A percentile compares a stretch with the other conserved stretches of the same genome.
Conservation (phyloP, 2,329 filamentous ascomycete genomes). For the Bipolaris gigantea region DNA sequence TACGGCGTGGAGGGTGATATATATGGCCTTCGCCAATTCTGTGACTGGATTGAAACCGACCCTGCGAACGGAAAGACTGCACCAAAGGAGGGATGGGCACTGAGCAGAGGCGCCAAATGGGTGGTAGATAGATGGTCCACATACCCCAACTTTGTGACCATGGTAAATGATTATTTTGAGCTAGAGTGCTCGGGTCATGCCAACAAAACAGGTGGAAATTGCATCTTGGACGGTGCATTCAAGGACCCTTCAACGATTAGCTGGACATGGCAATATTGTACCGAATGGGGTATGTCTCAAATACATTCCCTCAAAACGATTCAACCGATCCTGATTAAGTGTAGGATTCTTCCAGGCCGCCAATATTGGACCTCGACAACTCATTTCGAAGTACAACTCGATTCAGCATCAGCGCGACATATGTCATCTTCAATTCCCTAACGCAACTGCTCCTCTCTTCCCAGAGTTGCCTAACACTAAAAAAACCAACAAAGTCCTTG, state of each 20-base stretch:
- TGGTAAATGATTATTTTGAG: conserved; percentile 48
- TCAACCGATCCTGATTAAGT: conserved; percentile 5
- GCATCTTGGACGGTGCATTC: conserved; percentile 44
- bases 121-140: conserved; percentile 49
- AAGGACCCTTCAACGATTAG: conserved; percentile 46
- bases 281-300: conserved; percentile 51
- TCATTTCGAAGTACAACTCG: conserved; percentile 54
- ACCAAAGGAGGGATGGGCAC: too few species aligned
- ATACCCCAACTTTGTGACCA: conserved; percentile 44
- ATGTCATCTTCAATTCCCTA: conserved; percentile 49
- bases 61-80: conserved; percentile 11
- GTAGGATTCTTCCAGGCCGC: conserved; percentile 53
- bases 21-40: conserved; percentile 46
- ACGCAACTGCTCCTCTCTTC: not conserved
- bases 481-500: conserved; percentile 45
- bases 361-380: conserved; percentile 53
- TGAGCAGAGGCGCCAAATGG: conserved; percentile 42
- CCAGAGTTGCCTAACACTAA: conserved; percentile 51
- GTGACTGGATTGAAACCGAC: conserved; percentile 52
- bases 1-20: conserved; percentile 47
- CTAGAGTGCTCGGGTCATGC: conserved; percentile 47
- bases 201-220: conserved; percentile 31
- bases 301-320: not conserved
- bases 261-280: conserved; percentile 59
- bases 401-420: conserved; percentile 50